Evolutionary conservation across 768 basidiomycete species (phyloP).

Genomic region (Royoungia palumana): DNA sequence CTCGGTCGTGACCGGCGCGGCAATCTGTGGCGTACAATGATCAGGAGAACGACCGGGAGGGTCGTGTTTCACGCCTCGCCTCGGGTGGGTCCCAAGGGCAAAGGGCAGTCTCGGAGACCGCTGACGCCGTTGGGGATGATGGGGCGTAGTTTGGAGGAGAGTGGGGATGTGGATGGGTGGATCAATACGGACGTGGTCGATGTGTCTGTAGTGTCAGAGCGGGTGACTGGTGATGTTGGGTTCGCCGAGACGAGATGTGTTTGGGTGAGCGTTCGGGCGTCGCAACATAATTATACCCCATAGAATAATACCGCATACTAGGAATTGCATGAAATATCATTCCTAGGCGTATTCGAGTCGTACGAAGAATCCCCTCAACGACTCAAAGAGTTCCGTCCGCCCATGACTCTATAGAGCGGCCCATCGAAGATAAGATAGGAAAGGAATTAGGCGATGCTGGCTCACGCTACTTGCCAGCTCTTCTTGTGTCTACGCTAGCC

Average conservation of each 20-base stretch:
- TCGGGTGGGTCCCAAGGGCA: neutral
- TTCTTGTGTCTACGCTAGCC: too few species aligned
- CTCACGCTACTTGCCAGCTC: too few species aligned
- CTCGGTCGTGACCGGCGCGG: conserved; percentile 9
- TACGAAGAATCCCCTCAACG: too few species aligned
- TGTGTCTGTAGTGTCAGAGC: conserved; percentile 14
- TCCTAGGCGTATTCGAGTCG: too few species aligned
- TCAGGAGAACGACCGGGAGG: conserved; percentile 7
- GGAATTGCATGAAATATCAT: too few species aligned
- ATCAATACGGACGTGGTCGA: conserved; percentile 39
- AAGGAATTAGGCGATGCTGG: too few species aligned
- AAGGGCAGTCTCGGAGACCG: conserved; percentile 3
- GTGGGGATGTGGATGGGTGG: conserved; percentile 31
- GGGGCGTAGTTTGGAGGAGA: conserved; percentile 8
- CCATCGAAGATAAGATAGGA: too few species aligned
- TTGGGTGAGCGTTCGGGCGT: too few species aligned
- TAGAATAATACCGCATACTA: too few species aligned
- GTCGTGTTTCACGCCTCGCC: conserved; percentile 9
- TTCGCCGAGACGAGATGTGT: conserved; percentile 9
- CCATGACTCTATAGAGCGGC: too few species aligned
- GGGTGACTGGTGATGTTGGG: conserved; percentile 8
- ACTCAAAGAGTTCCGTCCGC: too few species aligned
- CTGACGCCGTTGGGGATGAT: conserved; percentile 7
- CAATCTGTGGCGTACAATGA: conserved; percentile 4
- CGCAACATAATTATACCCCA: too few species aligned